Percentiles rank a stretch among this genome's conserved stretches.
Conservation (phyloP, 1,284 basidiomycete species). For the Sanghuangporus sanghuang region DNA sequence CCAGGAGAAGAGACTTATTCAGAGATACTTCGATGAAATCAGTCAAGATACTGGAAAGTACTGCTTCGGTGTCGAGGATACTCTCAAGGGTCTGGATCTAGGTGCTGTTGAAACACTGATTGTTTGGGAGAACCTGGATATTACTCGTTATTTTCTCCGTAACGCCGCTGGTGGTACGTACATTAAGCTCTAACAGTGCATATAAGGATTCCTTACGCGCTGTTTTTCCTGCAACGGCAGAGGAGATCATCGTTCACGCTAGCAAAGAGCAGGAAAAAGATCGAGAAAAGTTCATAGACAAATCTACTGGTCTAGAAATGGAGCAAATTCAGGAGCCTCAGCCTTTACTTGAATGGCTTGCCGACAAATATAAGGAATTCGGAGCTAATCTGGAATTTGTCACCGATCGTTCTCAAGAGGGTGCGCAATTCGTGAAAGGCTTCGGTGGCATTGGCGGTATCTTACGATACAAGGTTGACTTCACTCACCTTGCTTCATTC, state of each 20-base stretch:
- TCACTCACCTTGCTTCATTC: conserved; percentile 66
- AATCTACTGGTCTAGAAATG: conserved; percentile 94
- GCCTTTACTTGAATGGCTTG: conserved; percentile 93
- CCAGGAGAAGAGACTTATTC: conserved; percentile 96
- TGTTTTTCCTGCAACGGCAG: conserved; percentile 31
- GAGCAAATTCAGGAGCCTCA: conserved; percentile 80
- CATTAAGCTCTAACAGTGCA: neutral
- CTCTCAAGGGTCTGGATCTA: conserved; percentile 93
- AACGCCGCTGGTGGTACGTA: conserved; percentile 85
- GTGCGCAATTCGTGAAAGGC: conserved; percentile 97
- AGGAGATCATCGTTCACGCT: conserved; percentile 77
- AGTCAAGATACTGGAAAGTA: conserved; percentile 96
- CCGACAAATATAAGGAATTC: conserved; percentile 98
- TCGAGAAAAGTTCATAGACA: conserved; percentile 91
- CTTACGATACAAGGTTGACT: conserved; percentile 93
- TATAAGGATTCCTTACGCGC: conserved; percentile 4
- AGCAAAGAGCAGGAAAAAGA: conserved; percentile 86
- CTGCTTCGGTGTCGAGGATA: conserved; percentile 98
- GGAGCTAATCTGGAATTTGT: conserved; percentile 92
- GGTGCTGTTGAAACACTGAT: conserved; percentile 97
- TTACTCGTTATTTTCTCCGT: conserved; percentile 78
- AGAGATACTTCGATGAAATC: conserved; percentile 99
- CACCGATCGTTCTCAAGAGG: conserved; percentile 91
- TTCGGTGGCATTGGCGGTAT: conserved; percentile 98
- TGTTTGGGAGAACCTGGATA: conserved; percentile 97